phyloP scores from a whole-genome alignment of 768 basidiomycete genomes.

The Gymnopilus dilepis region DNA sequence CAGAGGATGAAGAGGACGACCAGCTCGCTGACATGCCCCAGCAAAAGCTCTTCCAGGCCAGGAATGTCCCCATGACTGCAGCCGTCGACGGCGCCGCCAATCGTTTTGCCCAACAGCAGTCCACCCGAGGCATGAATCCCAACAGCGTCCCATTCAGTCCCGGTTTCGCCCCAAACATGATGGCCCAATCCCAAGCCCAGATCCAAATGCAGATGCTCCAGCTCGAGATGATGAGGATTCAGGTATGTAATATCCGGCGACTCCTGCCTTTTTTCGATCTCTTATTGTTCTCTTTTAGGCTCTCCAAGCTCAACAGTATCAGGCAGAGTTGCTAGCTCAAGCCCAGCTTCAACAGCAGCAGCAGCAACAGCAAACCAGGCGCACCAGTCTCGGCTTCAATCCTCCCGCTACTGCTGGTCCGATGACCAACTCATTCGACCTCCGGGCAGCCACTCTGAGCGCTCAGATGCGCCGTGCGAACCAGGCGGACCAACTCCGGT shows the following conservation, averaged over 20 bases:
- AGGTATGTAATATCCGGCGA: slow-evolving; percentile 51
- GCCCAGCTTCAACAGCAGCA: slow-evolving; percentile 43
- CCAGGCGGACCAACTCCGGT: slow-evolving; percentile 69
- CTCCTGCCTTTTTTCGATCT: slow-evolving; percentile 5
- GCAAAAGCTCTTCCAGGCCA: slow-evolving; percentile 49
- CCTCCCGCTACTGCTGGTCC: slow-evolving; percentile 81
- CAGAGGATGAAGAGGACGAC: slow-evolving; percentile 66
- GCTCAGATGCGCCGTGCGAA: slow-evolving; percentile 69
- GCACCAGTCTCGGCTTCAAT: slow-evolving; percentile 51
- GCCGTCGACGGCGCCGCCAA: slow-evolving; percentile 73
- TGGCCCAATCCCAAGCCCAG: slow-evolving; percentile 51
- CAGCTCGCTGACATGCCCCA: slow-evolving; percentile 62
- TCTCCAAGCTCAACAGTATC: slow-evolving; percentile 77
- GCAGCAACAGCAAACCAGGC: slow-evolving; percentile 43
- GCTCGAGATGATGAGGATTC: slow-evolving; percentile 79
- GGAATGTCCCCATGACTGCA: slow-evolving; percentile 68
- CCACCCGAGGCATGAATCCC: slow-evolving; percentile 52
- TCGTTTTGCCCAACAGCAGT: slow-evolving; percentile 69
- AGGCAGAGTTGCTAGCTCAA: slow-evolving; percentile 71
- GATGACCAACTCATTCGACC: slow-evolving; percentile 63
- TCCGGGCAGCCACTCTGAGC: slow-evolving; percentile 57
- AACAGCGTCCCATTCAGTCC: slow-evolving; percentile 61
- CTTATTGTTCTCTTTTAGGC: slow-evolving; percentile 45
- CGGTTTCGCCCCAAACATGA: slow-evolving; percentile 50
- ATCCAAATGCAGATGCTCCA: slow-evolving; percentile 88